Base-by-base conservation (phyloP, 768 basidiomycete species). In the Terana coerulea region DNA sequence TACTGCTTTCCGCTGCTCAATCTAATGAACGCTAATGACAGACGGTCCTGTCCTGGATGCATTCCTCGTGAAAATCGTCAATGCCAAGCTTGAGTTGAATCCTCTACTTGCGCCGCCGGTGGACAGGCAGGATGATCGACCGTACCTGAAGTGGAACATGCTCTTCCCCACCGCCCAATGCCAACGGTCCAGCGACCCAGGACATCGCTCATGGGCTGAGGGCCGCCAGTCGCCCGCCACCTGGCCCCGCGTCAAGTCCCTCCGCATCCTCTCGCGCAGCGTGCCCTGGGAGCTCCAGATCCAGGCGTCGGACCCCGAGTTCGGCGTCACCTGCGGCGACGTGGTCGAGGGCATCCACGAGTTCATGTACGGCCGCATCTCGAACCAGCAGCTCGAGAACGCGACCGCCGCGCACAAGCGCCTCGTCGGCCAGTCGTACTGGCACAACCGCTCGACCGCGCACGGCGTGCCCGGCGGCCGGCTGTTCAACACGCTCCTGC, bases 91-190 rank as follows among this genome's bases (percentile, higher is more conserved):
- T 5, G 64, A 67, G 40, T 51, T 90, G 29, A 89, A 90, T 61
- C 86, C 88, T 0, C 72, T 88, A 22, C 69, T 89, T 14, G 60
- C 67, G 0, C 81, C 83, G 2, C 17, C 61, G 61, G 35, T 69
- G 65, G 53, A 70, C 21, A 72, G 73, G 8, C 63, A 64, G 3
- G 58, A 68, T 4, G 74, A 77, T 1, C 65, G 69, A 24, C 74
- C 76, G 5, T 78, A 79, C 61, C 69, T 90, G 37, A 79, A 76
- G 41, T 89, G 87, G 86, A 85, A 86, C 67, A 85, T 90, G 82
- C 74, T 86, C 35, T 87, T 81, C 63, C 69, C 72, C 5, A 76
- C 84, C 5, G 77, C 73, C 34, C 74, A 79, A 52, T 81, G 82
- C 48, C 78, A 78, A 57, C 78, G 82, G 51, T 85, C 83, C 3